phyloP scores from a whole-genome alignment of 2,329 filamentous ascomycete species.

The Aureobasidium leucospermi region DNA sequence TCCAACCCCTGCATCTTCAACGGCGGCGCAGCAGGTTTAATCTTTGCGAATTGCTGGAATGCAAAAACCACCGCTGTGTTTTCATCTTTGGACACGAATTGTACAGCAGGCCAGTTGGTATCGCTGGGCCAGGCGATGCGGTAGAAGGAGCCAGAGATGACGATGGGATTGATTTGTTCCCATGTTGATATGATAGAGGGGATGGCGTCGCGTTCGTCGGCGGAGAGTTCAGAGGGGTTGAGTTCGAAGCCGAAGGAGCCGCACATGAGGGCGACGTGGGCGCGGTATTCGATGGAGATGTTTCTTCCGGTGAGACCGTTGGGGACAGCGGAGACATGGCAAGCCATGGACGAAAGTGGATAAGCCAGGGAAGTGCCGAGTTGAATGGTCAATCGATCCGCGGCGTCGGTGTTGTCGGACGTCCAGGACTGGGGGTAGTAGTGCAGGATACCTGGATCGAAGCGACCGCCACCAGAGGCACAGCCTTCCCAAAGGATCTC shows the following conservation, averaged over 20 bases:
- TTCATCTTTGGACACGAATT: slow-evolving; percentile 50
- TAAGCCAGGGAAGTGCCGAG: slow-evolving; percentile 58
- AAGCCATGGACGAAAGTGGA: slow-evolving; percentile 56
- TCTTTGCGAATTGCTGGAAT: slow-evolving; percentile 49
- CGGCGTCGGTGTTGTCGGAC: slow-evolving; percentile 57
- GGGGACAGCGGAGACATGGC: slow-evolving; percentile 56
- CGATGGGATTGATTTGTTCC: slow-evolving; percentile 51
- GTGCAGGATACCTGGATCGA: slow-evolving; percentile 56
- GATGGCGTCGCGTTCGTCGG: slow-evolving; percentile 46
- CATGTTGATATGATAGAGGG: slow-evolving; percentile 49
- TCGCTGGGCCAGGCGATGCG: slow-evolving; percentile 51
- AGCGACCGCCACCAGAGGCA: slow-evolving; percentile 57
- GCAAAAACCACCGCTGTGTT: slow-evolving; percentile 49
- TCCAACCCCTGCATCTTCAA: slow-evolving; percentile 53
- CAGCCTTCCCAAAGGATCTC: slow-evolving; percentile 60
- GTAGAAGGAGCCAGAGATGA: slow-evolving; percentile 53
- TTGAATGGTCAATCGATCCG: slow-evolving; percentile 55
- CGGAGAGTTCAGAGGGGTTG: slow-evolving; percentile 45
- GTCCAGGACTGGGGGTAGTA: slow-evolving; percentile 63
- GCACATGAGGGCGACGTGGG: slow-evolving; percentile 62
- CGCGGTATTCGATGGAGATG: slow-evolving; percentile 52
- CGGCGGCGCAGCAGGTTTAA: slow-evolving; percentile 48
- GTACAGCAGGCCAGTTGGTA: slow-evolving; percentile 55
- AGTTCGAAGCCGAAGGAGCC: slow-evolving; percentile 60
- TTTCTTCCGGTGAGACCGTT: slow-evolving; percentile 51